Base-by-base conservation (phyloP, 179 eudicot species). In the Beta macrorhiza region DNA sequence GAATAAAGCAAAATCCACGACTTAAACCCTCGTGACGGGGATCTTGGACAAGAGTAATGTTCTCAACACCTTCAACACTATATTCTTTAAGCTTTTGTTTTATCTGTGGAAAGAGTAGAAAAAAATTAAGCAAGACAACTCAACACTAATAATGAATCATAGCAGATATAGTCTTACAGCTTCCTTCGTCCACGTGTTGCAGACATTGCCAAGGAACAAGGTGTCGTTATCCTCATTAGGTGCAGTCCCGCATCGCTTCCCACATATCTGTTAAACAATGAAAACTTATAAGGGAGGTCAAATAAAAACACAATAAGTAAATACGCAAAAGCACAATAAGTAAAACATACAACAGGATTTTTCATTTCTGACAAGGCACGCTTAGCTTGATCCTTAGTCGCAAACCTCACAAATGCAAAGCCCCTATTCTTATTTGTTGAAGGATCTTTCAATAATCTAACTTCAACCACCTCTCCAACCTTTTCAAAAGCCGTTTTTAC, bases 161-260 rank as follows among this genome's bases (percentile, higher is more conserved):
- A 84, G 71, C 55, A 49, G 63, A 61, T 16, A 72, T 19, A 53
- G 29, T 52, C 91, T 83, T 88, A 94, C 98, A 61, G 97, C 93
- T 90, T 94, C 98, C 86, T 90, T 90, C 49, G 97, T 94, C 98
- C 98, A 94, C 10, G 98, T 92, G 55, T 92, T 94, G 91, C 95
- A 94, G 56, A 94, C 89, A 81, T 94, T 94, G 53, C 98, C 98
- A 82, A 94, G 55, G 78, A 94, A 94, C 84, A 94, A 87, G 37
- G 91, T 88, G 80, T 92, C 97, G 86, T 92, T 91, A 83, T 92
- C 97, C 89, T 92, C 95, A 78, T 89, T 88, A 19, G 98, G 90
- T 69, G 95, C 93, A 77, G 92, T 89, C 64, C 95, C 91, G 82
- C 98, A 94, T 71, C 89, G 91, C 84, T 91, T 92, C 71, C 95